These are phyloP conservation scores for Penicillium angulare DNA, from an alignment of 495 filamentous ascomycete species.

Conservation along the genomic window DNA sequence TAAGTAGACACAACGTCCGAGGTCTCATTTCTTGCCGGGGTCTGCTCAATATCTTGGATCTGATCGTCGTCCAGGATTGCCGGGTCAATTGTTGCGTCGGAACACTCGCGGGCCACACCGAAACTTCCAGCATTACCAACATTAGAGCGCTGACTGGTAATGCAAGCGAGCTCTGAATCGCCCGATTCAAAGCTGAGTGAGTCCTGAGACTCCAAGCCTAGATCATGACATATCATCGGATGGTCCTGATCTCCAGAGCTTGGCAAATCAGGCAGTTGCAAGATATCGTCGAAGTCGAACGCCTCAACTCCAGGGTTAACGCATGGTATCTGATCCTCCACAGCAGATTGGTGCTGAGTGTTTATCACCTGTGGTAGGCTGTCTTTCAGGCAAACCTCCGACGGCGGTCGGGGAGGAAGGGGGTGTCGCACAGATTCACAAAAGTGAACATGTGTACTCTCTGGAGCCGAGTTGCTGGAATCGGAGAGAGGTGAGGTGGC, in stretches of 20 bases:
- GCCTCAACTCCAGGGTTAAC: neutral
- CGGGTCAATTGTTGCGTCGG: constrained; percentile 3
- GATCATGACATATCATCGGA: neutral
- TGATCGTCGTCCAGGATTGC: neutral
- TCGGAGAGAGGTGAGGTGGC: constrained; percentile 5
- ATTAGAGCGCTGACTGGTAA: neutral
- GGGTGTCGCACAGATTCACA: constrained; percentile 2
- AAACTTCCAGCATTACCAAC: constrained; percentile 3
- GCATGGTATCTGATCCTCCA: neutral
- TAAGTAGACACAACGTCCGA: too few relatives aligned
- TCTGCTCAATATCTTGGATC: neutral
- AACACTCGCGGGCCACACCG: neutral
- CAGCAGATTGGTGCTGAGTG: neutral
- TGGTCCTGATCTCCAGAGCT: too few relatives aligned
- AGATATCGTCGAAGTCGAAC: neutral
- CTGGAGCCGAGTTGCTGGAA: neutral
- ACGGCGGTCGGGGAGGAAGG: constrained; percentile 4
- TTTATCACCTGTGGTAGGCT: neutral
- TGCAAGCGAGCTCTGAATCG: constrained; percentile 1
- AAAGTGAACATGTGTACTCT: neutral
- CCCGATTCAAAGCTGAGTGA: neutral
- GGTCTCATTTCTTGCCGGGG: too few relatives aligned
- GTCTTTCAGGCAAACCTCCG: constrained; percentile 5
- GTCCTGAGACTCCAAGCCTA: neutral
- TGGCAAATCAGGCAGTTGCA: neutral